Conservation (phyloP, 169 alveolate species). For the Haemoproteus tartakovskyi region DNA sequence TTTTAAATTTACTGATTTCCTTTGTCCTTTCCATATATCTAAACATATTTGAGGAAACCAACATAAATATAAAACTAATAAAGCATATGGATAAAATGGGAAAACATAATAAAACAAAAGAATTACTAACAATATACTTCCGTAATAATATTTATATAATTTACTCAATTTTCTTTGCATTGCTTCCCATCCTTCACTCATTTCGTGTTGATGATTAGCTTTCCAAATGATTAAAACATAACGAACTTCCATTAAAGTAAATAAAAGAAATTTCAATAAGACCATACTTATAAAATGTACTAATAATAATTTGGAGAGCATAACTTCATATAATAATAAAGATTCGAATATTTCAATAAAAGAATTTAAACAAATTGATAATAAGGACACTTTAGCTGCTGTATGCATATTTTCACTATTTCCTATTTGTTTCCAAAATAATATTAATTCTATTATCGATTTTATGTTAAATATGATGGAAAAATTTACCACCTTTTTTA, state of each 20-base stretch:
- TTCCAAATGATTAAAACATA: conserved; percentile 75
- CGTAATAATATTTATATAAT: conserved; percentile 62
- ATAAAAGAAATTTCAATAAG: conserved; percentile 64
- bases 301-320: conserved; percentile 30
- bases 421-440: conserved; percentile 64
- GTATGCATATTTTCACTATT: conserved; percentile 19
- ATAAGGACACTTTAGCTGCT: conserved; percentile 61
- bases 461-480: conserved; percentile 63
- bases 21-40: conserved; percentile 81
- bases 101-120: conserved; percentile 25
- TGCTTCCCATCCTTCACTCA: conserved; percentile 74
- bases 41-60: conserved; percentile 81
- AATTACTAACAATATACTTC: conserved; percentile 35
- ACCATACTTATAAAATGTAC: conserved; percentile 50
- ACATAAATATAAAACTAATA: conserved; percentile 59
- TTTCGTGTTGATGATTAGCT: conserved; percentile 70
- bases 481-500: conserved; percentile 30
- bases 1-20: conserved; percentile 62
- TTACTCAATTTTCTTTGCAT: conserved; percentile 69
- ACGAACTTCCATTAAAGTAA: conserved; percentile 71
- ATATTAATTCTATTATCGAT: conserved; percentile 60
- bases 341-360: conserved; percentile 73
- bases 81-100: conserved; percentile 64
- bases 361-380: conserved; percentile 68
- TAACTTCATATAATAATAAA: conserved; percentile 68